Base-by-base conservation (phyloP, 192 early-diverging fungal species). In the Backusella sp. region DNA sequence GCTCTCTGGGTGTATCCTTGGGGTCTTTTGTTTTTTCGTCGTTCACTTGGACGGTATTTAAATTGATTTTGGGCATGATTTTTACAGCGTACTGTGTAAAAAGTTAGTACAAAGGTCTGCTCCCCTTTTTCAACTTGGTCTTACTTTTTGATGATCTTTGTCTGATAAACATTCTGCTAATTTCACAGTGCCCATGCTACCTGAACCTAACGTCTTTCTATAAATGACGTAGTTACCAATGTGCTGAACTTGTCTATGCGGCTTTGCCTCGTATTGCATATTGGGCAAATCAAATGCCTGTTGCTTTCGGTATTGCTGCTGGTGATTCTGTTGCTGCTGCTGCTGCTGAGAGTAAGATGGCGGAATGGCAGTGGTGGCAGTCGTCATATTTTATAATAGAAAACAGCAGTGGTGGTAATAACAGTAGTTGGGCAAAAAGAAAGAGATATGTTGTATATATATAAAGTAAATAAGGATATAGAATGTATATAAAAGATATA, bases 1-100 rank as follows among this genome's bases (percentile, higher is more conserved):
- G 6, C 82, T 85, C 73, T 81, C 89, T 62, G 72, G 85, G 56
- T 9, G 78, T 71, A 68, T 76, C 73, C 56, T 76, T 80, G 4
- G 73, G 78, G 30, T 80, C 78, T 30, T 71, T 74, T n/a, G 44
- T 72, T 46, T 71, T 77, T 23, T 56, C 12, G 11, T 19, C 35
- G n/a, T 6, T 28, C 2, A 12, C 15, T 68, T 28, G 26, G 19
- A 46, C n/a, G 30, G 68, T 21, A 76, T 42, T 59, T 7, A 74
- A 44, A 65, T 77, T 52, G 6, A 44, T 42, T 46, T 71, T 77
- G 14, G 76, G 68, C 36, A 77, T 71, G 52, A 77, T 77, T 65
- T 77, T 77, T 26, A 77, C 76, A 12, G 76, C 76, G 37, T 77
- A 77, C 76, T 77, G 26, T 39, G 19, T 5, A 34, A 11, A 46